Evolutionary conservation across 257 asterid species (phyloP), one percentile per base, ranked within the genome.

Genomic region (Ilex aquifolium): DNA sequence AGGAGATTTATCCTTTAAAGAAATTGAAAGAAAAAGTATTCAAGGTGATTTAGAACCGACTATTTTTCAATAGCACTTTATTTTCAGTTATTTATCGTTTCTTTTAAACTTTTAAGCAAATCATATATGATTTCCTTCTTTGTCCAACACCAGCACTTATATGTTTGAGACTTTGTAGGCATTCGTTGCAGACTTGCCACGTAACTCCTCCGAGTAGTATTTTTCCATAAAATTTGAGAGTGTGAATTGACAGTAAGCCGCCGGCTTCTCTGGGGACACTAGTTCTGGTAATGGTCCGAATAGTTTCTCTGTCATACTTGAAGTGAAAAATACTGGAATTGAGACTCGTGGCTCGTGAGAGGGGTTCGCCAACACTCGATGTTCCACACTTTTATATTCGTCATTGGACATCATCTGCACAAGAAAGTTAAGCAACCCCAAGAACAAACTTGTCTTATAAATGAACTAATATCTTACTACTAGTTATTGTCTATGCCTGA

Each of bases 401-500:
- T 65, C 85, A 59, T 80, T 80, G 1, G 85, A 80, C 60, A 80
- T 63, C 12, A 80, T 77, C 85, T 80, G 73, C 61, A 71, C 39
- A 49, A 64, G 31, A 31, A 51, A 57, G 12, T 21, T 21, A 21
- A 21, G 27, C 27, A 21, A 21, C 27, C 27, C 27, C 1, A 21
- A 21, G 27, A 21, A 21, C 27, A 21, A 21, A 21, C 27, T 21
- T 21, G 27, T 21, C 27, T 21, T 21, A 1, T 21, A 0, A 21
- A 21, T 21, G 27, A 21, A 21, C 27, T 21, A n/a, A 21, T 21
- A 21, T 21, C 27, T 21, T 21, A 21, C 1, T 21, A n/a, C n/a
- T n/a, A n/a, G n/a, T n/a, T n/a, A n/a, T n/a, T n/a, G n/a, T n/a
- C n/a, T n/a, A n/a, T n/a, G n/a, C n/a, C n/a, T n/a, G n/a, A n/a